A percentile compares a stretch with the other conserved stretches of the same genome.
Conservation (phyloP, 495 filamentous ascomycete species). For the Neurospora sp. region DNA sequence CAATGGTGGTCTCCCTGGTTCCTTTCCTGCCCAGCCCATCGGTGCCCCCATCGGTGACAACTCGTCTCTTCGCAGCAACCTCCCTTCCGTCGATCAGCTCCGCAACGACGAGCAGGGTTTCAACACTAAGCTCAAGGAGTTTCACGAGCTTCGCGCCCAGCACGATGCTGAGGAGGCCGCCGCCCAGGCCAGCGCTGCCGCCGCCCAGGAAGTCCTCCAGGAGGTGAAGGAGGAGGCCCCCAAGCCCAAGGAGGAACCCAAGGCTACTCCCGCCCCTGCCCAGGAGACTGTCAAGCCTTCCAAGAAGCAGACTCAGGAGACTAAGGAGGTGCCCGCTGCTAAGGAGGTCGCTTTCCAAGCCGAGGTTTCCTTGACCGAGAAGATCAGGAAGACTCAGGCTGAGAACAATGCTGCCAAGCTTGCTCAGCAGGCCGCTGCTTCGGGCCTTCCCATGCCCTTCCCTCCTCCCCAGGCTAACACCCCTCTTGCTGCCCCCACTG, state of each 20-base stretch:
- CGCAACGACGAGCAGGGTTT: conserved; percentile 42
- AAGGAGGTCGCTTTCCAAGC: conserved; percentile 3
- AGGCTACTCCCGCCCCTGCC: neutral
- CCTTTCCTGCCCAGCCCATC: conserved; percentile 24
- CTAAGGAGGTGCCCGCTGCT: neutral
- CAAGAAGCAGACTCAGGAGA: neutral
- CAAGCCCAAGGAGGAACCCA: conserved; percentile 1
- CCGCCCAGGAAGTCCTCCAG: conserved; percentile 1
- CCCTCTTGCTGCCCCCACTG: conserved; percentile 75
- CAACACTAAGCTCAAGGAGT: conserved; percentile 42
- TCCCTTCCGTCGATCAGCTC: conserved; percentile 33
- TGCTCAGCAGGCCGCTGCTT: conserved; percentile 45
- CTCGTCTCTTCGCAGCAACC: conserved; percentile 23
- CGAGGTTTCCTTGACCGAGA: conserved; percentile 69
- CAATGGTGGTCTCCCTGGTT: conserved; percentile 23
- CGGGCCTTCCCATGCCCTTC: conserved; percentile 68
- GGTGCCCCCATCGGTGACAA: conserved; percentile 20
- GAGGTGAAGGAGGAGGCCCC: conserved; percentile 9
- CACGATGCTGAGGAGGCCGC: conserved; percentile 38
- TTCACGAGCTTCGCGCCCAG: conserved; percentile 47
- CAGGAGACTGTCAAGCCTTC: neutral
- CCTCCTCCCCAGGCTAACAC: conserved; percentile 56
- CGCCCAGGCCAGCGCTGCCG: neutral
- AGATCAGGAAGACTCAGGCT: conserved; percentile 69
- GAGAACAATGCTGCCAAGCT: conserved; percentile 42